Evolutionary conservation across 2,329 filamentous ascomycete species (phyloP), one percentile per base, ranked within the genome.

Genomic region (Aureobasidium sp.): DNA sequence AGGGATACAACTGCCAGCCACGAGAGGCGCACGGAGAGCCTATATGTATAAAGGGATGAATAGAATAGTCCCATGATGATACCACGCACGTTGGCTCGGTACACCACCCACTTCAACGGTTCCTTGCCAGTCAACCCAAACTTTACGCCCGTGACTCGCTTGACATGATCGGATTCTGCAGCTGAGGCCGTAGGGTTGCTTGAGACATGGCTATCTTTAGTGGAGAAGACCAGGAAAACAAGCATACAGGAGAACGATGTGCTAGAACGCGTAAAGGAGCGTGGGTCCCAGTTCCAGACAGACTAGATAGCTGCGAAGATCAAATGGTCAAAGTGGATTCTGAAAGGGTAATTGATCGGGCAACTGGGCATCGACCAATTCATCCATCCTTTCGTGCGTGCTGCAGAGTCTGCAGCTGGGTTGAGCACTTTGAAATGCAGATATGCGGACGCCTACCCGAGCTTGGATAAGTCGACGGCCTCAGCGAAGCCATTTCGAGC

Each of bases 181-280:
- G 54, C 54, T 59, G 54, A 48, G 31, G 54, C 33, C 57, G 45
- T 42, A 50, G n/a, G 17, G 44, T 33, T 33, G 22, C 44, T 50
- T 60, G 57, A 60, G 57, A 60, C 57, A 60, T 47, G 57, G 45
- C 57, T 60, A 60, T 60, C 56, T 50, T 60, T 60, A 60, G 57
- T 60, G 57, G 35, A 40, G 33, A 42, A 40, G 35, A 50, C 22
- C 15, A 42, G 45, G 57, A 40, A 60, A 45, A 40, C 44, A 60
- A 49, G 39, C 39, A 49, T 60, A 31, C 31, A n/a, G 19, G 35
- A 50, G 44, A 49, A 27, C 17, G 35, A 47, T 35, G 35, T 19
- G 45, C 44, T 60, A 50, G 35, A 49, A 59, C 42, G 54, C 22
- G 31, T 59, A 29, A 29, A 47, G 33, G 31, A 27, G 37, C 31